Conservation (phyloP, 768 basidiomycete species). For the Leccinum broughii region DNA sequence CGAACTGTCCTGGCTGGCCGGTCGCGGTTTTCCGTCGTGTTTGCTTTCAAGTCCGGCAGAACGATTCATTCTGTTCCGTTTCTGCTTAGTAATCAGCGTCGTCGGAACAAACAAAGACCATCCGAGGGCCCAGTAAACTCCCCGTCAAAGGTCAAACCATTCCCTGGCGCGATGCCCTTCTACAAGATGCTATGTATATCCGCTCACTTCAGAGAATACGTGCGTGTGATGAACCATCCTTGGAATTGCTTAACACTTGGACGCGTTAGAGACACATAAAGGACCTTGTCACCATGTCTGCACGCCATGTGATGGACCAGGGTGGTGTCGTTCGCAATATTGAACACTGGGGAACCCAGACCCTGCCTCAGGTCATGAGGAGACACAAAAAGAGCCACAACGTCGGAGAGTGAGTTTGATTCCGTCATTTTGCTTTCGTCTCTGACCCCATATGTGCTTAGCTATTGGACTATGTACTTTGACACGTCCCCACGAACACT, state of each 20-base stretch:
- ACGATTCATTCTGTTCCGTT: not conserved
- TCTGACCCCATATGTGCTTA: constrained; percentile 32
- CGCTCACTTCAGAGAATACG: constrained; percentile 72
- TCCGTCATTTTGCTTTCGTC: not conserved
- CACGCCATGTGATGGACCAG: constrained; percentile 66
- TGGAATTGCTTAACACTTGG: not conserved
- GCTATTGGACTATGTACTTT: constrained; percentile 91
- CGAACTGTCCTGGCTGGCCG: not conserved
- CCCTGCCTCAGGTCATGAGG: constrained; percentile 75
- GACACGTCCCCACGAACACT: constrained; percentile 79
- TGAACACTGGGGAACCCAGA: constrained; percentile 70
- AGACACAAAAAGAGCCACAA: constrained; percentile 55
- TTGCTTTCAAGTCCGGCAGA: not conserved
- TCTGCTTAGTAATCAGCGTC: constrained; percentile 21
- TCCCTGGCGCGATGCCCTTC: constrained; percentile 62
- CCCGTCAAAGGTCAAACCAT: not conserved
- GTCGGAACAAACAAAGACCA: not conserved
- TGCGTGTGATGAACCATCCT: constrained; percentile 35
- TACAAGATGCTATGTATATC: constrained; percentile 88
- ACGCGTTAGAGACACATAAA: constrained; percentile 64
- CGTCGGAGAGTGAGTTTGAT: constrained; percentile 71
- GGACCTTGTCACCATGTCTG: constrained; percentile 68
- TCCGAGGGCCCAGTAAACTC: not conserved
- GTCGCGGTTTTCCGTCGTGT: not conserved
- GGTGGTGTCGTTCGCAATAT: constrained; percentile 85